Evolutionary conservation across 148 eudicot genomes (phyloP), one percentile per base, ranked within the genome.

Genomic region (Chenopodium formosanum): DNA sequence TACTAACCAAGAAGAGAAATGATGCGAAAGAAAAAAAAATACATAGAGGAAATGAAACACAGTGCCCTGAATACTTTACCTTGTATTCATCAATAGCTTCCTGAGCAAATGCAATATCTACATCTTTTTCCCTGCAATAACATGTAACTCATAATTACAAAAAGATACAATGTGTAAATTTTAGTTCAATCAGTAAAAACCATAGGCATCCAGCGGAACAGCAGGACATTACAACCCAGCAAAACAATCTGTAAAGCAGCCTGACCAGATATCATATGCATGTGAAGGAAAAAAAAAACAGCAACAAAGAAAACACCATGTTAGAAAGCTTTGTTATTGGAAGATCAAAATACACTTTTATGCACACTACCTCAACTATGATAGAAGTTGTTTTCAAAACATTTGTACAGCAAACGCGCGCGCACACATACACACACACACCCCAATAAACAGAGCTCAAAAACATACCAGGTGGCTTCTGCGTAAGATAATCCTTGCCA

Each of bases 401-500:
- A 17, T 17, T 13, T 53, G 60, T 53, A 53, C 14, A 53, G 16
- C 17, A 53, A 53, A 19, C 20, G 23, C 40, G 40, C 40, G 5
- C 40, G 37, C 37, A 0, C 62, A 0, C 20, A 7, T 9, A 22
- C 65, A 1, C 25, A 62, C 66, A 62, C 60, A 68, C 58, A 75
- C 14, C 25, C 34, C 71, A 52, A 63, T 0, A 63, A 7, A 22
- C 37, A 79, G 20, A 64, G 79, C 32, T 23, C 31, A 74, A 12
- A 34, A 19, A 9, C 66, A 56, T 92, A 97, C 99, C 99, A 97
- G 81, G 99, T 97, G 82, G 94, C 99, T 90, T 97, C 99, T 81
- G 99, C 99, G 86, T 97, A 97, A 74, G 99, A 97, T 71, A 97
- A 82, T 75, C 99, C 99, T 83, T 90, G 94, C 99, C 99, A 97